Evolutionary conservation across 1,284 basidiomycete species (phyloP).

Genomic region (Trametes versicolor): DNA sequence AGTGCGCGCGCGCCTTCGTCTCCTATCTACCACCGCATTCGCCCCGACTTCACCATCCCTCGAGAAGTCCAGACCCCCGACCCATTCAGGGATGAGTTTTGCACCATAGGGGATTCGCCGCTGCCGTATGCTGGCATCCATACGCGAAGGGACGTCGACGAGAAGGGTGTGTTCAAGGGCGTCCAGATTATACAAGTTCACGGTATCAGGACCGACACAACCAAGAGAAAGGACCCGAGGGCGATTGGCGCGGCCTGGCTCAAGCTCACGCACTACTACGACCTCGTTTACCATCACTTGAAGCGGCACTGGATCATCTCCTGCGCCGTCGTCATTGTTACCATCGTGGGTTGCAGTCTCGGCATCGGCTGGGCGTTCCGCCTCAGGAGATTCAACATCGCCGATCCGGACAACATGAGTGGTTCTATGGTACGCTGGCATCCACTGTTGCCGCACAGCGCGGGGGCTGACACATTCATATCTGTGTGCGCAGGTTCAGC

Average conservation of each 20-base stretch:
- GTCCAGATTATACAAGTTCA: not conserved
- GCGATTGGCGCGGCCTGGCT: slow-evolving; percentile 2
- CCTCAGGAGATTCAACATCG: slow-evolving; percentile 29
- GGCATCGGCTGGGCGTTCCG: slow-evolving; percentile 33
- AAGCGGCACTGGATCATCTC: slow-evolving; percentile 18
- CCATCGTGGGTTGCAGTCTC: slow-evolving; percentile 27
- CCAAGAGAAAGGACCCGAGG: not conserved
- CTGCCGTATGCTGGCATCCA: not conserved
- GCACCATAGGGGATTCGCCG: not conserved
- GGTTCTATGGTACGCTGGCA: slow-evolving; percentile 19
- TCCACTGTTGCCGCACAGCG: not conserved
- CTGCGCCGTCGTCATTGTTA: slow-evolving; percentile 12
- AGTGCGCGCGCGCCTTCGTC: not conserved
- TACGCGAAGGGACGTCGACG: not conserved
- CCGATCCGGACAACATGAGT: slow-evolving; percentile 17
- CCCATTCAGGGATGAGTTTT: slow-evolving; percentile 8
- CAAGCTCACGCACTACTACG: slow-evolving; percentile 11
- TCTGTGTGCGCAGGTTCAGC: slow-evolving; percentile 16
- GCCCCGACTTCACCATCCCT: slow-evolving; percentile 5
- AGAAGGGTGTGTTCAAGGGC: slow-evolving; percentile 3
- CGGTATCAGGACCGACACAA: not conserved
- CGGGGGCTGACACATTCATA: not conserved
- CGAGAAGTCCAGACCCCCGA: slow-evolving; percentile 7
- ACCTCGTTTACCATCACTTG: slow-evolving; percentile 12
- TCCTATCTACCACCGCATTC: slow-evolving; percentile 11